phyloP scores from a whole-genome alignment of 2,329 filamentous ascomycete genomes.

The Aureobasidium sp. region DNA sequence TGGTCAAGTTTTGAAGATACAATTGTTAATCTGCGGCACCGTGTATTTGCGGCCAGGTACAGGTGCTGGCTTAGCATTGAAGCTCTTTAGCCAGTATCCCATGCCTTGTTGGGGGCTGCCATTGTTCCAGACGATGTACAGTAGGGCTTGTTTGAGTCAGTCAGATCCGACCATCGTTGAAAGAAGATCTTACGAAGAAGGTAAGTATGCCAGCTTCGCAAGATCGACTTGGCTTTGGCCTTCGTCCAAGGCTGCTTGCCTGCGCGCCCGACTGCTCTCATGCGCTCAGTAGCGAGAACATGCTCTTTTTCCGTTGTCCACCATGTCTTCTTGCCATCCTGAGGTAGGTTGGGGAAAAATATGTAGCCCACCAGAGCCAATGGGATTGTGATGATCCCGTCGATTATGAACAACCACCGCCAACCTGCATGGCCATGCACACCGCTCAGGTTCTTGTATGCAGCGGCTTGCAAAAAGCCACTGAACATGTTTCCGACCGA shows the following conservation, averaged over 20 bases:
- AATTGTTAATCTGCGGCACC: constrained; percentile 11
- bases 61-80: constrained; percentile 1
- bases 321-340: constrained; percentile 16
- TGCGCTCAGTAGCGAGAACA: constrained; percentile 4
- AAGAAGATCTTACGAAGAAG: not conserved
- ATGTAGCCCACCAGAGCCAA: constrained; percentile 47
- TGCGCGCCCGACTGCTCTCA: constrained; percentile 5
- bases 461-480: constrained; percentile 52
- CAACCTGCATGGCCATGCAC: constrained; percentile 45
- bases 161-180: not conserved
- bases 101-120: constrained; percentile 9
- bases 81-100: constrained; percentile 12
- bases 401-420: constrained; percentile 51
- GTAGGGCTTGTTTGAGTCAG: not conserved
- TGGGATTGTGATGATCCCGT: constrained; percentile 48
- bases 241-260: constrained; percentile 9
- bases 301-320: constrained; percentile 11
- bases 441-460: constrained; percentile 37
- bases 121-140: constrained; percentile 8
- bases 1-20: not conserved
- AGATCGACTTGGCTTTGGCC: constrained; percentile 3
- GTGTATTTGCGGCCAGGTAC: not conserved
- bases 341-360: constrained; percentile 45
- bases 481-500: constrained; percentile 54
- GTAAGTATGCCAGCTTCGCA: constrained; percentile 10